These are phyloP conservation scores for Alternaria metachromatica DNA, from an alignment of 2,329 filamentous ascomycete species.

Conservation along the genomic window DNA sequence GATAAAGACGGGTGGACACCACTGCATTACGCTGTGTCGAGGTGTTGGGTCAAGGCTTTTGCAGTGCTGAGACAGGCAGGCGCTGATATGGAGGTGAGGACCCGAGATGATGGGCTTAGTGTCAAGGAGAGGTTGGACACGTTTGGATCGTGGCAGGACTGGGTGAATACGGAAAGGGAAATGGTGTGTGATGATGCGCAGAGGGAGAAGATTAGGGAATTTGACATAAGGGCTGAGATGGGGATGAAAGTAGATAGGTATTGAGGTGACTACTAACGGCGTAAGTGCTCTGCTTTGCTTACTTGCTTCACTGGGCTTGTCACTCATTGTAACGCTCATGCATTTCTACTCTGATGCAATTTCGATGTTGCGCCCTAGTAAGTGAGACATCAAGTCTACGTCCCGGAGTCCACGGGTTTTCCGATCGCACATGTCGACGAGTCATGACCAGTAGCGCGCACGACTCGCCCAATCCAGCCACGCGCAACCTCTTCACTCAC, in stretches of 20 bases:
- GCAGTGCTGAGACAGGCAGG: background rate
- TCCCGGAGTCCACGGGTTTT: background rate
- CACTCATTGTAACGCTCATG: no score
- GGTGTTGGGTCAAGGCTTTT: background rate
- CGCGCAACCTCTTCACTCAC: background rate
- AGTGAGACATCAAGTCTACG: background rate
- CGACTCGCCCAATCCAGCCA: background rate
- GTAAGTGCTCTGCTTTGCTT: background rate
- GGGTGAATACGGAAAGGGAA: background rate
- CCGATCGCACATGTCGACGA: background rate
- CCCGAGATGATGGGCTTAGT: background rate
- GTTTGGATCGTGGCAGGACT: background rate
- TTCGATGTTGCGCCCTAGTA: no score
- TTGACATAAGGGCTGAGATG: background rate
- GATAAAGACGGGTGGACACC: slow-evolving; percentile 1
- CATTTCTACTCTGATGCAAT: no score
- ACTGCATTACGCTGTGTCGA: background rate
- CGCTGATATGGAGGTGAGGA: background rate
- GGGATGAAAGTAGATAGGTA: background rate
- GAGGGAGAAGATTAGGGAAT: background rate
- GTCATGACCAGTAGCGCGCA: background rate
- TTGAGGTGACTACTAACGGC: background rate
- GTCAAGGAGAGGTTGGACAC: background rate
- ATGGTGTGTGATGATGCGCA: background rate
- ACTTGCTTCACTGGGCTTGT: background rate